Base-by-base conservation (phyloP, 2,329 filamentous ascomycete genomes). In the Aquanectria penicillioides region DNA sequence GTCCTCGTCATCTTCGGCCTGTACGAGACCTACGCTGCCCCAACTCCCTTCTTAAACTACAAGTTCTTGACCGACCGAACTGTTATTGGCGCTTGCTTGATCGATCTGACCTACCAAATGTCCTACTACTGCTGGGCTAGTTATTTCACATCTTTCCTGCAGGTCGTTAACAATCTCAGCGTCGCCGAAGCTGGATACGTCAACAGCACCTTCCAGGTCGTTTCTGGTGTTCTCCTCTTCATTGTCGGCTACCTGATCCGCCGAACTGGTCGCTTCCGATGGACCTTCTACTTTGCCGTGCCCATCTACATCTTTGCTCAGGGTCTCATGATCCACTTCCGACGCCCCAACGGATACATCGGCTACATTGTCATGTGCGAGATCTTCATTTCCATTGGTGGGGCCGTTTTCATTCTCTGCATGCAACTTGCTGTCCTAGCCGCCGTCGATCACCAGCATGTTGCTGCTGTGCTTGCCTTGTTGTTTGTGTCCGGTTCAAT, bases 381-480 rank as follows among this genome's bases (percentile, higher is more conserved):
- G 70, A 76, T 86, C 38, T 78, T 85, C 44, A 79, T 86, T 59
- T 82, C 83, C 6, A 75, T 83, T 12, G 83, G 75, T 11, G 83
- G 79, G 23, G 82, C 80, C 57, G 83, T 85, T 71, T 84, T 84
- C 65, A 84, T 83, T 11, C 64, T 84, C 15, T 78, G 80, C 53
- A 76, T 84, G 62, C 81, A 89, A 59, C 82, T 89, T 63, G 83
- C 85, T 5, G 81, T 88, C 34, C 83, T 88, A 72, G 78, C 83
- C 0, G 79, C 82, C 3, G 81, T 82, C 13, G 80, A 80, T 56
- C 84, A 86, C 47, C 78, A 83, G 48, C 79, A 85, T 36, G 76
- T 86, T 5, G 83, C 85, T 22, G 80, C 79, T 4, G 78, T 75
- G 2, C 74, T 84, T 17, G 80, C 81, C 0, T 66, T 83, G 17